Evolutionary conservation across 305 asterid species (phyloP).

Genomic region (Withania somnifera): DNA sequence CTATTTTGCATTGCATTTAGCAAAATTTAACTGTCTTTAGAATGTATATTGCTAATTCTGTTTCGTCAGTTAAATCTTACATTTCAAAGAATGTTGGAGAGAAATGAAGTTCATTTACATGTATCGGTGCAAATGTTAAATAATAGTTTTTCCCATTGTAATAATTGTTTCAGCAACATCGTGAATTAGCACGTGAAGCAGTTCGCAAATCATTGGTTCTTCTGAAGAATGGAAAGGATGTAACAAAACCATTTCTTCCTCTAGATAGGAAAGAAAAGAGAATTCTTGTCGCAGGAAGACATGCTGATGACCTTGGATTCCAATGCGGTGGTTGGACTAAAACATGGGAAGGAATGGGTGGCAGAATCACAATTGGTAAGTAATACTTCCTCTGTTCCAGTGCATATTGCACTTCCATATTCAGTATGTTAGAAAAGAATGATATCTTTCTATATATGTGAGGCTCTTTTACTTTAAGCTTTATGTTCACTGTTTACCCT

Average conservation of each 20-base stretch:
- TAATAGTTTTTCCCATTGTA: background rate
- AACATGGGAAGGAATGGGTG: constrained; percentile 80
- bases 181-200: constrained; percentile 84
- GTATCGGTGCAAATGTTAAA: background rate
- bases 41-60: background rate
- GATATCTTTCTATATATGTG: background rate
- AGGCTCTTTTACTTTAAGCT: background rate
- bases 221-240: constrained; percentile 79
- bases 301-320: constrained; percentile 83
- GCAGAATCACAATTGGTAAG: constrained; percentile 78
- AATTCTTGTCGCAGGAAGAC: constrained; percentile 78
- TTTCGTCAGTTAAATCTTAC: background rate
- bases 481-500: background rate
- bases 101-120: background rate
- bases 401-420: background rate
- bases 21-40: background rate
- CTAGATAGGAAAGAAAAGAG: constrained; percentile 51
- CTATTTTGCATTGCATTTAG: background rate
- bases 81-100: background rate
- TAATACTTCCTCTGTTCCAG: background rate
- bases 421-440: background rate
- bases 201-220: constrained; percentile 88
- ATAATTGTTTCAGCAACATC: constrained; percentile 45
- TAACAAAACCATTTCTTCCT: constrained; percentile 59
- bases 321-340: constrained; percentile 97